A percentile compares a stretch with the other conserved stretches of the same genome.
phyloP scores from a whole-genome alignment of 1,284 basidiomycete genomes.

The Cerioporus squamosus region DNA sequence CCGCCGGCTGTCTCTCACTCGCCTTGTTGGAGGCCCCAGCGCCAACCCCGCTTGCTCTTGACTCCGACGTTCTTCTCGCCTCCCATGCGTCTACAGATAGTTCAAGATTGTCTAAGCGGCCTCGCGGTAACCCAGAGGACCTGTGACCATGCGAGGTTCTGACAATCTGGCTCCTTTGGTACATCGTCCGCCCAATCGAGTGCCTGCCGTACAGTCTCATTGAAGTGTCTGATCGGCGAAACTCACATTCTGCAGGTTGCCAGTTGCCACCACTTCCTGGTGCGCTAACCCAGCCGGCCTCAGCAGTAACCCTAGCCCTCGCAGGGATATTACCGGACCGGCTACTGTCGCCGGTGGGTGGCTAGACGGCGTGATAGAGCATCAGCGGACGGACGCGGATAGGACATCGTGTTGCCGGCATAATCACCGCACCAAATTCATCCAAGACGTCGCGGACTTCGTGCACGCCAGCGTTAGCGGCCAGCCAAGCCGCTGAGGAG shows the following conservation, averaged over 20 bases:
- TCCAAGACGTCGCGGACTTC: neutral
- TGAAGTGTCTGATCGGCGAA: too few species aligned
- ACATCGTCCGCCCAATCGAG: neutral
- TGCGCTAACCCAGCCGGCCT: too few species aligned
- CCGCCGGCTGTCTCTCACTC: neutral
- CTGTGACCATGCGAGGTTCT: neutral
- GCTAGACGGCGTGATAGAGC: too few species aligned
- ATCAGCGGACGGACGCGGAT: neutral
- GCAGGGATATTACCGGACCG: too few species aligned
- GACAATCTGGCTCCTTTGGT: neutral
- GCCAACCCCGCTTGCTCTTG: neutral
- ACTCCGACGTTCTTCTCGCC: neutral
- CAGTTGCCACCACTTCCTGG: too few species aligned
- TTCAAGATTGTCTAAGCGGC: neutral
- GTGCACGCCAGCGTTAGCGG: neutral
- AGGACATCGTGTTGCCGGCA: neutral
- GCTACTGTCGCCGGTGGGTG: too few species aligned
- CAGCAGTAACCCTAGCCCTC: too few species aligned
- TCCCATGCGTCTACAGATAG: neutral
- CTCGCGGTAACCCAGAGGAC: neutral
- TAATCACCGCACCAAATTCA: neutral
- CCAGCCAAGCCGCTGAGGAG: constrained; percentile 2
- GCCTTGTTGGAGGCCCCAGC: too few species aligned
- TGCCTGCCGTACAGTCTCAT: too few species aligned
- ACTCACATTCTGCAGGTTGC: too few species aligned